Percentiles rank a stretch among this genome's conserved stretches.
phyloP scores from a whole-genome alignment of 2,329 filamentous ascomycete genomes.

The Aureobasidium leucospermi region DNA sequence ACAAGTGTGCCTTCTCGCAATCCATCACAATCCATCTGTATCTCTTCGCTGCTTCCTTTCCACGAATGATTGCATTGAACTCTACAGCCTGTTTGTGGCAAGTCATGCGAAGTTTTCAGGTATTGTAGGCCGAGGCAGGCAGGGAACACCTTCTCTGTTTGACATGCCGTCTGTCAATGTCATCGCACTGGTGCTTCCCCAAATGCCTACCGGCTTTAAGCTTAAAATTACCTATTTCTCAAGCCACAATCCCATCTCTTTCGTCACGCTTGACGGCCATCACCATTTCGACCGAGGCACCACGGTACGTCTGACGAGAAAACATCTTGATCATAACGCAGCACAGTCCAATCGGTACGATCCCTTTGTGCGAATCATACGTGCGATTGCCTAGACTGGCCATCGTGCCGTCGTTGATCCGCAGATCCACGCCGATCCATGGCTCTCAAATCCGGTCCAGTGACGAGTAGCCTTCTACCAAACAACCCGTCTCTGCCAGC shows the following conservation, averaged over 20 bases:
- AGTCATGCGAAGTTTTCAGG: neutral
- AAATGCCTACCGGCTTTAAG: neutral
- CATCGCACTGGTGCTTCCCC: no score
- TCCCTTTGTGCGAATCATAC: neutral
- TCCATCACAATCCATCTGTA: no score
- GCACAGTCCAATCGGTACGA: neutral
- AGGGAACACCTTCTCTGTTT: neutral
- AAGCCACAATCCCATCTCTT: neutral
- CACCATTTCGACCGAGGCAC: neutral
- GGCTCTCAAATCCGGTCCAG: neutral
- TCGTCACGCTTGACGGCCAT: neutral
- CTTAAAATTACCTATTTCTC: neutral
- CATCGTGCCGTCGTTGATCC: neutral
- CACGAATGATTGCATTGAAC: no score
- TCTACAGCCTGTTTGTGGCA: neutral
- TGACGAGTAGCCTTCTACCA: neutral
- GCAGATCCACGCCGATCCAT: conserved; percentile 7
- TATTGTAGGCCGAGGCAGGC: neutral
- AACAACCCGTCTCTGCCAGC: neutral
- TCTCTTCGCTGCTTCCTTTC: neutral
- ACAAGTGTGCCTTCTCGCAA: neutral
- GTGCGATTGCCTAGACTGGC: neutral
- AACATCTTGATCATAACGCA: neutral
- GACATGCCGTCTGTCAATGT: neutral
- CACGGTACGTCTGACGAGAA: neutral